Conservation (phyloP, 2,329 filamentous ascomycete species). For the Colletotrichum sojae region DNA sequence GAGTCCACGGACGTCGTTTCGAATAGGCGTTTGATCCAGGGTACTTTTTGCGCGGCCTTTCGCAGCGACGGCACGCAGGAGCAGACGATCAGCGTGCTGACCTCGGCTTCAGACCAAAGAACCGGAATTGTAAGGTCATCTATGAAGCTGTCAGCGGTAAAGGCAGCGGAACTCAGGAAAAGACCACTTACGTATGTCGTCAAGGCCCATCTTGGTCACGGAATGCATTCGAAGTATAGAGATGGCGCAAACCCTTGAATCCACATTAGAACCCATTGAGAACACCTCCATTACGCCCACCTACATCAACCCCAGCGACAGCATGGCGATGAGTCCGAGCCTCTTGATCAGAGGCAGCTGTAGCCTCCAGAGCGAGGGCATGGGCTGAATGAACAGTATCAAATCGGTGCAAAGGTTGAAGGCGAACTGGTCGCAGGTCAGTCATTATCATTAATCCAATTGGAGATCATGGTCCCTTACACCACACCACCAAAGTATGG, state of each 20-base stretch:
- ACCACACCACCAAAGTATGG: slow-evolving; percentile 50
- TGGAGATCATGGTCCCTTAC: slow-evolving; percentile 44
- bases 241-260: slow-evolving; percentile 42
- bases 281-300: not conserved
- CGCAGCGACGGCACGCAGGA: slow-evolving; percentile 50
- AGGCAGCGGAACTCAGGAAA: no score
- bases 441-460: not conserved
- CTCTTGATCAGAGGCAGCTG: slow-evolving; percentile 49
- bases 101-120: slow-evolving; percentile 49
- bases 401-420: slow-evolving; percentile 54
- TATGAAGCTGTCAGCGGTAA: slow-evolving; percentile 7
- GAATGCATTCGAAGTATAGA: slow-evolving; percentile 46
- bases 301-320: slow-evolving; percentile 46
- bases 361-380: slow-evolving; percentile 52
- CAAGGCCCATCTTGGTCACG: slow-evolving; percentile 43
- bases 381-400: slow-evolving; percentile 54
- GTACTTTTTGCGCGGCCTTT: slow-evolving; percentile 46
- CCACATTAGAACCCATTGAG: not conserved
- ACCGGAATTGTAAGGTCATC: slow-evolving; percentile 46
- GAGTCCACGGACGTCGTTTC: slow-evolving; percentile 42
- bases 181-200: slow-evolving; percentile 43
- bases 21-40: slow-evolving; percentile 46
- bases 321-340: slow-evolving; percentile 45
- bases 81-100: slow-evolving; percentile 48
- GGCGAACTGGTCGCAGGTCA: slow-evolving; percentile 40